A percentile compares a stretch with the other conserved stretches of the same genome.
These are phyloP conservation scores for Acanthamoeba royreba DNA, from an alignment of 208 protist species.

Conservation along the genomic window DNA sequence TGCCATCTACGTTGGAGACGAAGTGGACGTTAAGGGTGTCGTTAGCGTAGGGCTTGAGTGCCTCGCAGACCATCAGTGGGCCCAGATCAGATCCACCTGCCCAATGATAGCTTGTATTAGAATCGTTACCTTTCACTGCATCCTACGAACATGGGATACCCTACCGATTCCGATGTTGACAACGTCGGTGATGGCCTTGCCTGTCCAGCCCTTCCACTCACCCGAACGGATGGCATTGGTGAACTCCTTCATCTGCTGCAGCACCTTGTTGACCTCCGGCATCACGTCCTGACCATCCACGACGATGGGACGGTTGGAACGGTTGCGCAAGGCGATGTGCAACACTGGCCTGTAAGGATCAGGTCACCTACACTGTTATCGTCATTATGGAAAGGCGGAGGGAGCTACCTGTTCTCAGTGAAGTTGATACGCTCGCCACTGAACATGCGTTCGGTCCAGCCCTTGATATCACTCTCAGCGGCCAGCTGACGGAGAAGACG, in stretches of 20 bases:
- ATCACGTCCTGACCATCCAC: constrained; percentile 95
- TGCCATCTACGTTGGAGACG: no score
- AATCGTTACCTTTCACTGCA: no score
- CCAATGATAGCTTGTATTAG: no score
- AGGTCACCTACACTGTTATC: no score
- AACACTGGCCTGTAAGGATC: no score
- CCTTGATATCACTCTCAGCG: constrained; percentile 66
- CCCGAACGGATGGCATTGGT: constrained; percentile 86
- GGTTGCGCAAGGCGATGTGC: constrained; percentile 94
- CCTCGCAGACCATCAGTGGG: no score
- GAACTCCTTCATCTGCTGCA: constrained; percentile 90
- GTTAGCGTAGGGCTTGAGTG: no score
- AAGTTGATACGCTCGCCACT: constrained; percentile 93
- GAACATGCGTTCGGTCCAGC: constrained; percentile 88
- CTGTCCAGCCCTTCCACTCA: constrained; percentile 90
- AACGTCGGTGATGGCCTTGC: constrained; percentile 91
- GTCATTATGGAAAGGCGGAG: no score
- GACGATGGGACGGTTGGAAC: constrained; percentile 74
- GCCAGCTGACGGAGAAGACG: constrained; percentile 84
- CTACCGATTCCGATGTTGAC: constrained; percentile 95
- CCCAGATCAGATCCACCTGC: no score
- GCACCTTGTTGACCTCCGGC: constrained; percentile 88
- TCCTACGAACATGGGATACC: no score
- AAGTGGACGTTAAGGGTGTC: no score
- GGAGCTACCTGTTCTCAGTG: constrained; percentile 90